A percentile compares a stretch with the other conserved stretches of the same genome.
Evolutionary conservation across 2,329 filamentous ascomycete species (phyloP).

Genomic region (Ceratocystis smalleyi): DNA sequence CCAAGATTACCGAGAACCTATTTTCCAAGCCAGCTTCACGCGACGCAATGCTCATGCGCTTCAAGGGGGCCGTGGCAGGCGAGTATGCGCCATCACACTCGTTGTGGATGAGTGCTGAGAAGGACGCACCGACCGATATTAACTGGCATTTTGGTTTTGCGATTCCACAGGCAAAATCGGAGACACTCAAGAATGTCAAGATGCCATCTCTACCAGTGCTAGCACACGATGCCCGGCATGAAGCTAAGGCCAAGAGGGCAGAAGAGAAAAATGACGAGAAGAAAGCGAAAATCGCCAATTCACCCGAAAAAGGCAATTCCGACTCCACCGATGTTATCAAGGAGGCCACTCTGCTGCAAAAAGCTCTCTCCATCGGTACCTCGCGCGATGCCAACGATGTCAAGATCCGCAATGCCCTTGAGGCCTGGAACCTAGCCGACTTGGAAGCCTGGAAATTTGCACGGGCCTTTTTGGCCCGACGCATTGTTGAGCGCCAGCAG

Average conservation of each 20-base stretch:
- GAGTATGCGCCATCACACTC: constrained; percentile 42
- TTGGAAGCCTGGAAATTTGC: constrained; percentile 65
- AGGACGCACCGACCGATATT: constrained; percentile 49
- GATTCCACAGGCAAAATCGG: constrained; percentile 39
- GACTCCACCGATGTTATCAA: constrained; percentile 26
- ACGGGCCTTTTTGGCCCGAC: constrained; percentile 48
- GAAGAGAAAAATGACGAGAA: background rate
- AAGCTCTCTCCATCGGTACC: constrained; percentile 34
- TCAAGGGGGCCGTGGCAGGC: constrained; percentile 71
- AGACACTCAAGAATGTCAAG: constrained; percentile 15
- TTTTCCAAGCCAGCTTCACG: constrained; percentile 34
- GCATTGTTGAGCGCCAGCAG: constrained; percentile 43
- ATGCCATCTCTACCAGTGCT: constrained; percentile 29
- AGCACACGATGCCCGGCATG: constrained; percentile 23
- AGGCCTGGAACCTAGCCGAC: constrained; percentile 55
- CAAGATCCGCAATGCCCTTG: constrained; percentile 38
- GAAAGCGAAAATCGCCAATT: background rate
- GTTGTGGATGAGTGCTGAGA: constrained; percentile 68
- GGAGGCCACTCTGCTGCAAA: constrained; percentile 39
- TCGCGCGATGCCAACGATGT: constrained; percentile 31
- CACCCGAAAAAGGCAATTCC: constrained; percentile 27
- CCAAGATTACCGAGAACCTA: constrained; percentile 51
- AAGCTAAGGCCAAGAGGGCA: constrained; percentile 6
- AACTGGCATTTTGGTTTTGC: constrained; percentile 84
- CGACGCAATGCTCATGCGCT: constrained; percentile 49